Evolutionary conservation across 1,284 basidiomycete genomes (phyloP).

Genomic region (Cryptococcus amylolentus): DNA sequence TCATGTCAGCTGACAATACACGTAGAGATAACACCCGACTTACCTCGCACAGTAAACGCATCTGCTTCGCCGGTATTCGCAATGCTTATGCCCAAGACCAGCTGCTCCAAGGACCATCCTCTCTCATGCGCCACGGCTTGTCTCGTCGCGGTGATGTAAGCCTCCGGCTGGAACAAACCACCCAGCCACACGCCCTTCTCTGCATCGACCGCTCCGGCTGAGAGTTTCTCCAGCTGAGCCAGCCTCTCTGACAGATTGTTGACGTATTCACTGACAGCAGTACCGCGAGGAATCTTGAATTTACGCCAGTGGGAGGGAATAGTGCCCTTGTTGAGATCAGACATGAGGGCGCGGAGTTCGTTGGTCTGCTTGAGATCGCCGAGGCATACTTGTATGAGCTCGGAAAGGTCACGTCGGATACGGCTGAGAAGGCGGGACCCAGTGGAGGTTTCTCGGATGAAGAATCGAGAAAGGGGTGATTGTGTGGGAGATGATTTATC

Average conservation of each 20-base stretch:
- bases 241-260: slow-evolving; percentile 74
- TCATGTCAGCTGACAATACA: neutral
- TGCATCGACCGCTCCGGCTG: slow-evolving; percentile 31
- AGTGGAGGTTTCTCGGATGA: slow-evolving; percentile 79
- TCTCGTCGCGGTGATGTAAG: slow-evolving; percentile 87
- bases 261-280: slow-evolving; percentile 79
- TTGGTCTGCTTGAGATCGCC: slow-evolving; percentile 91
- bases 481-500: slow-evolving; percentile 13
- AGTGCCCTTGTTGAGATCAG: slow-evolving; percentile 81
- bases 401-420: slow-evolving; percentile 72
- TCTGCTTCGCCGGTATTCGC: slow-evolving; percentile 68
- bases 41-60: slow-evolving; percentile 81
- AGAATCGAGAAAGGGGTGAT: slow-evolving; percentile 82
- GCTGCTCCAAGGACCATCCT: slow-evolving; percentile 86
- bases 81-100: slow-evolving; percentile 72
- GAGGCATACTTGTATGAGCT: slow-evolving; percentile 77
- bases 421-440: slow-evolving; percentile 70
- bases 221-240: slow-evolving; percentile 73
- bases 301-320: slow-evolving; percentile 81
- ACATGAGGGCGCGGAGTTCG: slow-evolving; percentile 81
- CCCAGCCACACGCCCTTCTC: slow-evolving; percentile 72
- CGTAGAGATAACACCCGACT: slow-evolving; percentile 28
- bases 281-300: slow-evolving; percentile 78
- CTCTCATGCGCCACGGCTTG: slow-evolving; percentile 87
- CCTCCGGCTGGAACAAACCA: slow-evolving; percentile 90